Evolutionary conservation across 1,139 yeast species (phyloP).

Genomic region (Candida glucosophila): DNA sequence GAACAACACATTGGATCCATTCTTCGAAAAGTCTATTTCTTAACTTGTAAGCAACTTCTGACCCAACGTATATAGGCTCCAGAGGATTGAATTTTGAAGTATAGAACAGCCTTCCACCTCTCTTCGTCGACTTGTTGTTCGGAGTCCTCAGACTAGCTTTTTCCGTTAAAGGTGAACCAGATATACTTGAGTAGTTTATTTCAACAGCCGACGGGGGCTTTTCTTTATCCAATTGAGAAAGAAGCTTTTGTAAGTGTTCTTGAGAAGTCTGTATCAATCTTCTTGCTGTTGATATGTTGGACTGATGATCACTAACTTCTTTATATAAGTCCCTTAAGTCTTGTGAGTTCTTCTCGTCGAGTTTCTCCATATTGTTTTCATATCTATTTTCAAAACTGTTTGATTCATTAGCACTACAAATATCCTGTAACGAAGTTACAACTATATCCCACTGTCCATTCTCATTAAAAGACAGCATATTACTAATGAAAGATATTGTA

Average conservation of each 20-base stretch:
- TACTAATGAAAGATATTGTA: too few relatives aligned
- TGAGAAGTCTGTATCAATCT: slow-evolving; percentile 37
- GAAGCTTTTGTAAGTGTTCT: slow-evolving; percentile 26
- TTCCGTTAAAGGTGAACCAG: too few relatives aligned
- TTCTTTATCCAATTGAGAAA: slow-evolving; percentile 14
- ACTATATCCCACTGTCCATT: slow-evolving; percentile 69
- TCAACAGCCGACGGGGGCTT: slow-evolving; percentile 7
- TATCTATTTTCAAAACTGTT: slow-evolving; percentile 41
- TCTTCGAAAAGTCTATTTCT: slow-evolving; percentile 65
- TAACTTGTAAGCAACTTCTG: slow-evolving; percentile 85
- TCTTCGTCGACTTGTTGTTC: too few relatives aligned
- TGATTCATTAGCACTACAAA: slow-evolving; percentile 53
- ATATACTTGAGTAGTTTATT: not conserved
- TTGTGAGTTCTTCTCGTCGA: slow-evolving; percentile 12
- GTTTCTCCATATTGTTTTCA: slow-evolving; percentile 16
- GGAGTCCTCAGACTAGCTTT: slow-evolving; percentile 9
- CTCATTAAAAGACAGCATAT: too few relatives aligned
- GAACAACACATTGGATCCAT: slow-evolving; percentile 95
- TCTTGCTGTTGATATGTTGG: slow-evolving; percentile 49
- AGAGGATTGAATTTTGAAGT: slow-evolving; percentile 46
- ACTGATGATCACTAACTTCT: slow-evolving; percentile 41
- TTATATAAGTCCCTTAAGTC: slow-evolving; percentile 34
- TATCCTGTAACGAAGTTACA: slow-evolving; percentile 57
- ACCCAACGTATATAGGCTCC: slow-evolving; percentile 55
- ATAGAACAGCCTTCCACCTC: slow-evolving; percentile 33